These are phyloP conservation scores for Phoma sp. DNA, from an alignment of 2,329 filamentous ascomycete species.

Conservation along the genomic window DNA sequence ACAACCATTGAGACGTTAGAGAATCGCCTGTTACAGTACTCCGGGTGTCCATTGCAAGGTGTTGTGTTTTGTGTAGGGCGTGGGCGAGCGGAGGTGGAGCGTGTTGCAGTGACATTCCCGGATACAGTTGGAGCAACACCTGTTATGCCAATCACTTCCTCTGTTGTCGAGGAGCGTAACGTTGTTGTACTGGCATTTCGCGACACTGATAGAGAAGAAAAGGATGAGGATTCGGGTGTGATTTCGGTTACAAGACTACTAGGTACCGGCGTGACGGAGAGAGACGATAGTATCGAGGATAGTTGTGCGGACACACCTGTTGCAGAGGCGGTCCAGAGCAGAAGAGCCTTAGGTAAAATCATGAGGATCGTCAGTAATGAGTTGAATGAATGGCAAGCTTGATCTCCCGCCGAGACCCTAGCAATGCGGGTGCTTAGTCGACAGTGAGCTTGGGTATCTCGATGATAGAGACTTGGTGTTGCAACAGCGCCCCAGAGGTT, in stretches of 20 bases:
- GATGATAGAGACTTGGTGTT: not conserved
- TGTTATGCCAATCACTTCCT: conserved; percentile 30
- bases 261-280: conserved; percentile 14
- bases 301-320: conserved; percentile 23
- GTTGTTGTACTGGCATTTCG: conserved; percentile 24
- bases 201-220: conserved; percentile 12
- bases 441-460: not conserved
- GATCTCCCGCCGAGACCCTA: conserved; percentile 9
- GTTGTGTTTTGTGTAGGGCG: conserved; percentile 35
- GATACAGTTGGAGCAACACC: conserved; percentile 21
- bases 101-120: conserved; percentile 16
- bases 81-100: conserved; percentile 18
- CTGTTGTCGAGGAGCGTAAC: conserved; percentile 14
- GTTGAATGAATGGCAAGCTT: conserved; percentile 19
- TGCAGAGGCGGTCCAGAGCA: conserved; percentile 14
- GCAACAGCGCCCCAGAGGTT: not conserved
- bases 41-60: conserved; percentile 46
- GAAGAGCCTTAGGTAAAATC: conserved; percentile 17
- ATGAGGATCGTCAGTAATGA: conserved; percentile 18
- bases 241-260: conserved; percentile 15
- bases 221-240: conserved; percentile 2
- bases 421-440: conserved; percentile 1
- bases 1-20: conserved; percentile 47
- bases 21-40: conserved; percentile 44
- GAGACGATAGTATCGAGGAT: conserved; percentile 16